These are phyloP conservation scores for Esteya vermicola DNA, from an alignment of 2,329 filamentous ascomycete species.

Conservation along the genomic window DNA sequence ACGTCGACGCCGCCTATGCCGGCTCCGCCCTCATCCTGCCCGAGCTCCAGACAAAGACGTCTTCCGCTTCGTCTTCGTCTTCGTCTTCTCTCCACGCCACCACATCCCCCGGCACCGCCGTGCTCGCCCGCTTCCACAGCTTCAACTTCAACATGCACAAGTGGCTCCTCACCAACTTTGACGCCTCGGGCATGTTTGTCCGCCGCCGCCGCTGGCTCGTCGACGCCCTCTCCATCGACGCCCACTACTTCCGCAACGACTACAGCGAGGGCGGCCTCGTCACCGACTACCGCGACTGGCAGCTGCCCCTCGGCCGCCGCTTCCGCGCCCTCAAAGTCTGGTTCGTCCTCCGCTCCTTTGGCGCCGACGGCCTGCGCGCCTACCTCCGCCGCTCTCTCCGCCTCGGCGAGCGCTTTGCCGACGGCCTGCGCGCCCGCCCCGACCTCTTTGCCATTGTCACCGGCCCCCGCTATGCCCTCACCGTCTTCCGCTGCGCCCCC, in stretches of 20 bases:
- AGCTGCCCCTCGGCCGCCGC: constrained; percentile 78
- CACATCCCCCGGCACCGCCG: constrained; percentile 27
- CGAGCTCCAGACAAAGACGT: constrained; percentile 61
- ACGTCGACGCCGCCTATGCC: constrained; percentile 88
- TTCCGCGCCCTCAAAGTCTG: constrained; percentile 88
- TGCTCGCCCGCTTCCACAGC: constrained; percentile 61
- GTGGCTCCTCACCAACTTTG: constrained; percentile 91
- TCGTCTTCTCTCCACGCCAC: too few species aligned
- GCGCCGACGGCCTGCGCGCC: constrained; percentile 51
- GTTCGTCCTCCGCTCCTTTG: constrained; percentile 82
- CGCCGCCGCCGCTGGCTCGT: constrained; percentile 64
- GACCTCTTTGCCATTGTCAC: constrained; percentile 60
- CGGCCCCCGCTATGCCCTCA: constrained; percentile 62
- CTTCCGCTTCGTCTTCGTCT: constrained; percentile 3
- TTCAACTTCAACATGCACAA: constrained; percentile 98
- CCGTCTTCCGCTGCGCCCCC: constrained; percentile 52
- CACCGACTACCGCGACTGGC: constrained; percentile 94
- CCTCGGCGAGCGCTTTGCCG: constrained; percentile 57
- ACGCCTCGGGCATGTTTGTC: constrained; percentile 69
- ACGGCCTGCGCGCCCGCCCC: constrained; percentile 35
- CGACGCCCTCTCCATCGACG: constrained; percentile 64
- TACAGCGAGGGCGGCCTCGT: constrained; percentile 73
- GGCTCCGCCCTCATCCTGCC: constrained; percentile 72
- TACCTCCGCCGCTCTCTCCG: constrained; percentile 58
- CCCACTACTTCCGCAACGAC: constrained; percentile 49